Conservation (phyloP, 768 basidiomycete species). For the Coprinopsis marcescibilis region DNA sequence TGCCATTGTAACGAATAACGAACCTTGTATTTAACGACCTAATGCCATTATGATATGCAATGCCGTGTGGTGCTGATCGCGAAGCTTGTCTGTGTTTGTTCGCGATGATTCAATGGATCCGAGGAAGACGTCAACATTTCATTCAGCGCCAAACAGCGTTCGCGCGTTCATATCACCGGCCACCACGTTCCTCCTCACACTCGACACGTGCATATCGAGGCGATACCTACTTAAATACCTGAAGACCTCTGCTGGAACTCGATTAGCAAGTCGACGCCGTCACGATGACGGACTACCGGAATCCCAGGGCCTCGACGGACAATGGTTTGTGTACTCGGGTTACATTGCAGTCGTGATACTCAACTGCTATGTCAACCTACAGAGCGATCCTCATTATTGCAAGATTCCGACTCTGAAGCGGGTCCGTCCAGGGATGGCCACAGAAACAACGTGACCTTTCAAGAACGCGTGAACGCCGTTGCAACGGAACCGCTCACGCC, state of each 20-base stretch:
- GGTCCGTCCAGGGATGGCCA: constrained; percentile 15
- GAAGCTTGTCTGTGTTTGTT: background rate
- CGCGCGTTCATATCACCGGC: too few species aligned
- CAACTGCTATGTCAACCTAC: constrained; percentile 9
- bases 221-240: constrained; percentile 4
- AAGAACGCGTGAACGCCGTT: constrained; percentile 46
- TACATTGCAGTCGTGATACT: constrained; percentile 1
- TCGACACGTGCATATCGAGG: constrained; percentile 17
- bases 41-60: too few species aligned
- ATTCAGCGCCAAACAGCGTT: background rate
- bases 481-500: constrained; percentile 77
- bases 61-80: too few species aligned
- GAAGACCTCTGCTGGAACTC: background rate
- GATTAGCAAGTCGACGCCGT: constrained; percentile 12
- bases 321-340: constrained; percentile 34
- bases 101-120: constrained; percentile 11
- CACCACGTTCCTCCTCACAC: constrained; percentile 43
- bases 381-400: constrained; percentile 67
- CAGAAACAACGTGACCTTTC: constrained; percentile 26
- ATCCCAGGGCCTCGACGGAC: constrained; percentile 49
- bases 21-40: too few species aligned
- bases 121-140: background rate
- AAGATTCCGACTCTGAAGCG: constrained; percentile 41
- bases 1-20: too few species aligned
- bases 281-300: constrained; percentile 46